Evolutionary conservation across 2,329 filamentous ascomycete genomes (phyloP).

Genomic region (Ophiostoma sp.): DNA sequence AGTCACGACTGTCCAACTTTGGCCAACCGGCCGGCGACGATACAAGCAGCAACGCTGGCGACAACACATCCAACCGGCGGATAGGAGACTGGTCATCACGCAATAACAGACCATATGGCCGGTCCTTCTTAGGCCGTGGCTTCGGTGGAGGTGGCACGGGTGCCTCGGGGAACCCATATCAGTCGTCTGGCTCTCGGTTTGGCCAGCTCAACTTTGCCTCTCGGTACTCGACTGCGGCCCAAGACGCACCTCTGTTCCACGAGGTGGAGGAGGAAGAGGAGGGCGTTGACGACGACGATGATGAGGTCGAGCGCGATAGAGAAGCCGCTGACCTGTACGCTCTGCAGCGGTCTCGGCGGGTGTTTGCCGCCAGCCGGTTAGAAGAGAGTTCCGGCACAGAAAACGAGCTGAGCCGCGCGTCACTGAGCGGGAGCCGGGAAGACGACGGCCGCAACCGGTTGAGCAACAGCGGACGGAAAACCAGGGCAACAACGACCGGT

Average conservation of each 20-base stretch:
- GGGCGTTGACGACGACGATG: constrained; percentile 88
- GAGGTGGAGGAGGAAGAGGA: constrained; percentile 57
- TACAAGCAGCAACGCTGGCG: constrained; percentile 32
- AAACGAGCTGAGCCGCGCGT: constrained; percentile 62
- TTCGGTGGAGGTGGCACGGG: constrained; percentile 39
- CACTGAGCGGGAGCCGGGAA: constrained; percentile 56
- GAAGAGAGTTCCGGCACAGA: constrained; percentile 85
- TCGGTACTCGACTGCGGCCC: constrained; percentile 65
- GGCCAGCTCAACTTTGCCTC: constrained; percentile 74
- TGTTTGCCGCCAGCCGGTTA: constrained; percentile 80
- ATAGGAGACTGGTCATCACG: constrained; percentile 40
- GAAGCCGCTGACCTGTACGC: constrained; percentile 95
- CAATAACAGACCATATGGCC: constrained; percentile 39
- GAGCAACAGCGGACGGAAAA: constrained; percentile 38
- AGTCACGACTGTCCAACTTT: constrained; percentile 79
- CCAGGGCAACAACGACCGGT: constrained; percentile 31
- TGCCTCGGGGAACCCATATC: constrained; percentile 70
- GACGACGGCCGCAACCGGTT: constrained; percentile 36
- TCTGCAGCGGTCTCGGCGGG: constrained; percentile 81
- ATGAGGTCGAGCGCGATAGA: constrained; percentile 84
- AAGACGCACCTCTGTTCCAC: constrained; percentile 91
- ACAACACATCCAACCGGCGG: constrained; percentile 36
- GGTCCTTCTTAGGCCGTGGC: constrained; percentile 44
- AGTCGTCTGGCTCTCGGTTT: constrained; percentile 68
- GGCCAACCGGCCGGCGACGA: constrained; percentile 57